Evolutionary conservation across 345 rosid species (phyloP), one percentile per base, ranked within the genome.

Genomic region (Passiflora organensis): DNA sequence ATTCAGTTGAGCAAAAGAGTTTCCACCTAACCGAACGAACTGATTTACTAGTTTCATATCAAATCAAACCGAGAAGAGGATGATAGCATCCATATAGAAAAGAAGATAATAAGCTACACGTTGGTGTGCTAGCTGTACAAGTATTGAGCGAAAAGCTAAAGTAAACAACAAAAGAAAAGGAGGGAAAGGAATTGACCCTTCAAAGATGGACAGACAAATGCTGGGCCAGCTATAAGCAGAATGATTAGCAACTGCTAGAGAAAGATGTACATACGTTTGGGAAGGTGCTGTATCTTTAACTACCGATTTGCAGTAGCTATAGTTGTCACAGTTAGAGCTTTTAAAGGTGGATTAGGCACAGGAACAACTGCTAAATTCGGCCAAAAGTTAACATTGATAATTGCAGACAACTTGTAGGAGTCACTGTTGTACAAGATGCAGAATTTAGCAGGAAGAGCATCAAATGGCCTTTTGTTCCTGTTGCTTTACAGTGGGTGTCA

Each of bases 281-380:
- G 5, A 19, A 28, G 34, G 34, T 2, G 34, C 8, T 28, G 34
- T 28, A 28, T 28, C 34, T 28, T 28, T 28, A 28, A 28, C 34
- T 28, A 28, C 34, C 34, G 8, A 28, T 28, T 28, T 28, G 34
- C 8, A 28, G 34, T 28, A 39, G 3, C 9, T 10, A 39, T 51
- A 11, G 13, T 32, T 24, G 3, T 28, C 8, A 28, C 34, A 28
- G 34, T 28, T 28, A 2, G 34, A 28, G 34, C 16, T 46, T 34
- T 32, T 47, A 50, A 60, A 60, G 45, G 32, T 47, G 63, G 71
- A 39, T 43, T 52, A 63, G 70, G 76, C 55, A 43, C 78, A 63
- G 78, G 85, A 80, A 80, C 85, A 83, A 59, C 70, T 72, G 83
- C 73, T 76, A 78, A 76, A 80, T 76, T 80, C 54, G 64, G 75